Evolutionary conservation across 2,329 filamentous ascomycete species (phyloP).

Genomic region (Fusarium abutilonis): DNA sequence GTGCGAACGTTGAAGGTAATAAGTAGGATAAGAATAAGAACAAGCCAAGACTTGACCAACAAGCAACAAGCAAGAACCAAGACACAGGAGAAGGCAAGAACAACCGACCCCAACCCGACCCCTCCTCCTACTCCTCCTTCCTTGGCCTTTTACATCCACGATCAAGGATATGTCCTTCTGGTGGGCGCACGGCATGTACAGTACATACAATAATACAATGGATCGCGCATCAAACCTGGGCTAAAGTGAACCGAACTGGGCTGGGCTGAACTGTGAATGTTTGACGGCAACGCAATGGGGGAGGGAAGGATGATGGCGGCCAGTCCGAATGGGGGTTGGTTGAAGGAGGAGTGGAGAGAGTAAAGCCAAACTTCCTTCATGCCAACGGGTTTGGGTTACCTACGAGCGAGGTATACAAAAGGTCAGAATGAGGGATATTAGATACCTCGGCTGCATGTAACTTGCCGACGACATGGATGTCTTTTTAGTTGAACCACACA

Average conservation of each 20-base stretch:
- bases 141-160: not conserved
- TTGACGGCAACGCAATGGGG: slow-evolving; percentile 11
- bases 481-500: slow-evolving; percentile 8
- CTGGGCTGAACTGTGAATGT: slow-evolving; percentile 2
- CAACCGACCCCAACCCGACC: slow-evolving; percentile 10
- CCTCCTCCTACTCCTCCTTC: not conserved
- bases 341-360: slow-evolving; percentile 35
- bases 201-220: not conserved
- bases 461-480: slow-evolving; percentile 11
- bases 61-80: slow-evolving; percentile 8
- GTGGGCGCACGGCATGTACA: slow-evolving; percentile 15
- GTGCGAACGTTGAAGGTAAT: slow-evolving; percentile 31
- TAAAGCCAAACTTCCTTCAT: slow-evolving; percentile 16
- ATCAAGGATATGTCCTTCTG: not conserved
- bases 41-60: slow-evolving; percentile 1
- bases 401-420: slow-evolving; percentile 24
- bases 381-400: slow-evolving; percentile 35
- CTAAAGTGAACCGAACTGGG: not conserved
- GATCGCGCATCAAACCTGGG: not conserved
- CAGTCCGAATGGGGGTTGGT: slow-evolving; percentile 37
- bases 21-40: slow-evolving; percentile 31
- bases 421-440: slow-evolving; percentile 15
- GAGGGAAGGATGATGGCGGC: slow-evolving; percentile 17
- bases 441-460: slow-evolving; percentile 36
- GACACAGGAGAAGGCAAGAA: slow-evolving; percentile 7